A percentile compares a stretch with the other conserved stretches of the same genome.
phyloP scores from a whole-genome alignment of 768 basidiomycete species.

The Suillus ampliporus region DNA sequence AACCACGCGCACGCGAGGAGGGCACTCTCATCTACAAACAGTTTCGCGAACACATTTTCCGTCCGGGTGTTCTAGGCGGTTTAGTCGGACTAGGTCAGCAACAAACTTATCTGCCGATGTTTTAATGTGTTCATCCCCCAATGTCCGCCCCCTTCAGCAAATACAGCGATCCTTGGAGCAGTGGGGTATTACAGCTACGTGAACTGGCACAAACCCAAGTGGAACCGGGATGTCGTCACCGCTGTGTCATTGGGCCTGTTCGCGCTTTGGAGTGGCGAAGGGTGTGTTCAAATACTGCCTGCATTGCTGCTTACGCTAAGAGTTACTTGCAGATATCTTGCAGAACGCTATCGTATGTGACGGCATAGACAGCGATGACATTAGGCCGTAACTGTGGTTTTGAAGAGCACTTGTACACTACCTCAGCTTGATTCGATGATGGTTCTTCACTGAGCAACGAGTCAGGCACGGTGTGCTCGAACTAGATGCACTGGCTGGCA shows the following conservation, averaged over 20 bases:
- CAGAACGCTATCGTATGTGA: constrained; percentile 43
- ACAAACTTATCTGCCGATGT: background rate
- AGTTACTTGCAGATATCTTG: constrained; percentile 39
- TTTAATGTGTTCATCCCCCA: too few species aligned
- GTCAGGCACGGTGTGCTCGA: background rate
- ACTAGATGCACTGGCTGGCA: background rate
- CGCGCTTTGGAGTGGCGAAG: constrained; percentile 68
- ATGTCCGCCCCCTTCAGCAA: constrained; percentile 57
- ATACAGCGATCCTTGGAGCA: constrained; percentile 63
- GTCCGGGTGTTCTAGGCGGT: constrained; percentile 71
- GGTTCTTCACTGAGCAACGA: background rate
- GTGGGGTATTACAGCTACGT: constrained; percentile 68
- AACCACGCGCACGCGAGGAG: constrained; percentile 60
- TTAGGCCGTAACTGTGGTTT: background rate
- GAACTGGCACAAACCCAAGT: constrained; percentile 66
- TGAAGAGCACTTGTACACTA: background rate
- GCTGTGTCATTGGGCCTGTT: constrained; percentile 63
- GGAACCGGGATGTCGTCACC: constrained; percentile 69
- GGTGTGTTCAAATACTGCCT: constrained; percentile 43
- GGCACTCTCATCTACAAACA: constrained; percentile 59
- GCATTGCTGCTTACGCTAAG: background rate
- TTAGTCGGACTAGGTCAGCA: constrained; percentile 62
- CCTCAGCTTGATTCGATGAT: background rate
- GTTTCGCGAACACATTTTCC: constrained; percentile 58
- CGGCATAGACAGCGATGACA: constrained; percentile 13